Evolutionary conservation across 257 asterid genomes (phyloP).

Genomic region (Penstemon newberryi): DNA sequence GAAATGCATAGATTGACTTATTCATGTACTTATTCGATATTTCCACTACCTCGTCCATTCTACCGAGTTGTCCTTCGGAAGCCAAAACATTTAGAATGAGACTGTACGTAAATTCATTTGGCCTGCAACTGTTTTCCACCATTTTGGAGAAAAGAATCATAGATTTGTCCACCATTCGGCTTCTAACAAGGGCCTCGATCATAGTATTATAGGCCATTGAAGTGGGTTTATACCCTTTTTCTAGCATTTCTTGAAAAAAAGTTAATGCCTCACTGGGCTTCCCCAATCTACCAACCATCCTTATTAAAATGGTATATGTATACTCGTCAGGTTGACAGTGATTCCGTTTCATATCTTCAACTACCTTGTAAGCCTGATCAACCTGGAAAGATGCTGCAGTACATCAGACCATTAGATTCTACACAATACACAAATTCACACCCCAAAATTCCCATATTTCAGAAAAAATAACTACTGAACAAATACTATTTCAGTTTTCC

Average conservation of each 20-base stretch:
- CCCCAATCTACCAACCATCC: conserved; percentile 75
- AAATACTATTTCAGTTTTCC: not conserved
- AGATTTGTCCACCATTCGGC: conserved; percentile 61
- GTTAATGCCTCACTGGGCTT: conserved; percentile 61
- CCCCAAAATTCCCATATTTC: conserved; percentile 4
- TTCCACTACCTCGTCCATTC: conserved; percentile 78
- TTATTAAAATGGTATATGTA: conserved; percentile 79
- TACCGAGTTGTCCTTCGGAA: conserved; percentile 73
- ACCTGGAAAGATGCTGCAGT: conserved; percentile 72
- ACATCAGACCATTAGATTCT: conserved; percentile 62
- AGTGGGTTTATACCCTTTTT: conserved; percentile 68
- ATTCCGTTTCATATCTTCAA: conserved; percentile 78
- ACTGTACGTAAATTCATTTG: conserved; percentile 84
- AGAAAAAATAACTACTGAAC: not conserved
- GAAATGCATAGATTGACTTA: conserved; percentile 78
- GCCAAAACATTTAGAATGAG: conserved; percentile 68
- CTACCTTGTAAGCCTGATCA: conserved; percentile 63
- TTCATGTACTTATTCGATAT: conserved; percentile 74
- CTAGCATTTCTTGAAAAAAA: conserved; percentile 79
- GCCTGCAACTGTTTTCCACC: conserved; percentile 84
- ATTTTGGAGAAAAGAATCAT: conserved; percentile 73
- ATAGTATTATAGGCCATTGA: conserved; percentile 81
- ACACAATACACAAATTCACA: conserved; percentile 18
- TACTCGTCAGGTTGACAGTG: conserved; percentile 80
- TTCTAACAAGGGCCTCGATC: conserved; percentile 73